Percentiles rank a stretch among this genome's conserved stretches.
These are phyloP conservation scores for Vigna radiata DNA, from an alignment of 306 rosid species.

Conservation along the genomic window DNA sequence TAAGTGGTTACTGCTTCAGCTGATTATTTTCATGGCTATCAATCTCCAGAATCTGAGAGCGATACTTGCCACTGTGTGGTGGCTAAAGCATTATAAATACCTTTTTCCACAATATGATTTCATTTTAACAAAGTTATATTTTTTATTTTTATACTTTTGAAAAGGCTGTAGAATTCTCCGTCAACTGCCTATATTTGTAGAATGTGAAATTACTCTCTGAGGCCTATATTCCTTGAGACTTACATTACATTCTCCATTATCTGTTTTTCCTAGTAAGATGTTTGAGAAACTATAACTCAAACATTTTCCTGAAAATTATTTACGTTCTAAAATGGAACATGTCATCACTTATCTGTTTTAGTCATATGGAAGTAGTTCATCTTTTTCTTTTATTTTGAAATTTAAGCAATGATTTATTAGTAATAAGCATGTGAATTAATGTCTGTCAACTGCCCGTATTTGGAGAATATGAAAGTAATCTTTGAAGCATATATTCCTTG, in stretches of 20 bases:
- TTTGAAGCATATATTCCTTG: slow-evolving; percentile 20
- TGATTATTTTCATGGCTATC: neutral
- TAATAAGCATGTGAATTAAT: no score
- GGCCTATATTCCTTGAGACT: neutral
- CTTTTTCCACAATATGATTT: neutral
- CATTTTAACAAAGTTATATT: no score
- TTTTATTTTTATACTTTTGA: neutral
- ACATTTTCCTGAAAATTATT: no score
- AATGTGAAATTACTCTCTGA: slow-evolving; percentile 10
- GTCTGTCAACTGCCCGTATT: slow-evolving; percentile 1
- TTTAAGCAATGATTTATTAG: no score
- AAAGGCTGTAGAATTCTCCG: neutral
- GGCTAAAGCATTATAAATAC: slow-evolving; percentile 22
- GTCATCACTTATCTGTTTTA: no score
- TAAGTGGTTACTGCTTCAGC: slow-evolving; percentile 23
- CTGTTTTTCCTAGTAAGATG: slow-evolving; percentile 10
- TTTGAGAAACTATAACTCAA: no score
- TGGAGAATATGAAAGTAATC: slow-evolving; percentile 24
- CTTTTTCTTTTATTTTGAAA: no score
- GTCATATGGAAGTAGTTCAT: no score
- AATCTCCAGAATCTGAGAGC: slow-evolving; percentile 12
- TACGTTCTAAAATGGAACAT: no score
- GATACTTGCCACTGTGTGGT: neutral
- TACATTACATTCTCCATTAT: neutral
- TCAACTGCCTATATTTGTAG: slow-evolving; percentile 16